Conservation (phyloP, 495 filamentous ascomycete genomes). For the Hypomontagnella monticulosa region DNA sequence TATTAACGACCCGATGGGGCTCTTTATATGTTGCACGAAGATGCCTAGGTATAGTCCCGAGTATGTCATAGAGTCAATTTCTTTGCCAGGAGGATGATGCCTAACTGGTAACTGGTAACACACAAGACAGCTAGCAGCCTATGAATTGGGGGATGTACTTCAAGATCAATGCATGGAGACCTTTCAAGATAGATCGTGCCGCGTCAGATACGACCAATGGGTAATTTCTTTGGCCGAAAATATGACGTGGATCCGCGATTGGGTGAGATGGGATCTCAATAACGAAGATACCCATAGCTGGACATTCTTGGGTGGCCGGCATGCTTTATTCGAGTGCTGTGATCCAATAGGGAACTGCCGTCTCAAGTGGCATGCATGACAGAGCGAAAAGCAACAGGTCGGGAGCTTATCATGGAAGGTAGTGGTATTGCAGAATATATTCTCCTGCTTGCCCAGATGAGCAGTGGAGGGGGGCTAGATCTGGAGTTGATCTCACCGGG, state of each 20-base stretch:
- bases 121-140: background rate
- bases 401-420: conserved; percentile 6
- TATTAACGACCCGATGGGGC: conserved; percentile 35
- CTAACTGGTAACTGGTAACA: conserved; percentile 14
- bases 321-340: background rate
- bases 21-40: conserved; percentile 48
- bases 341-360: conserved; percentile 26
- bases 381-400: conserved; percentile 3
- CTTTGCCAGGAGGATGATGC: conserved; percentile 17
- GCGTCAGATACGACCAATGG: conserved; percentile 23
- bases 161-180: conserved; percentile 38
- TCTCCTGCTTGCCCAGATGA: background rate
- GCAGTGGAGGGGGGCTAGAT: conserved; percentile 5
- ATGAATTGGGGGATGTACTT: conserved; percentile 25
- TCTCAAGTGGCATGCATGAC: conserved; percentile 14
- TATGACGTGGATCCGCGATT: conserved; percentile 23
- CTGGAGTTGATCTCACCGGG: conserved; percentile 15
- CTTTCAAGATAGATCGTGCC: conserved; percentile 24
- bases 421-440: conserved; percentile 1
- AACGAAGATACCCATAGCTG: conserved; percentile 6
- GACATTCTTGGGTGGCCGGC: background rate
- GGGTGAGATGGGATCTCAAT: conserved; percentile 20
- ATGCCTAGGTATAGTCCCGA: conserved; percentile 6
- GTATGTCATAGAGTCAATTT: conserved; percentile 9
- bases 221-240: conserved; percentile 20